Evolutionary conservation across 768 basidiomycete species (phyloP), one percentile per base, ranked within the genome.

Genomic region (Paxillus ammoniavirescens): DNA sequence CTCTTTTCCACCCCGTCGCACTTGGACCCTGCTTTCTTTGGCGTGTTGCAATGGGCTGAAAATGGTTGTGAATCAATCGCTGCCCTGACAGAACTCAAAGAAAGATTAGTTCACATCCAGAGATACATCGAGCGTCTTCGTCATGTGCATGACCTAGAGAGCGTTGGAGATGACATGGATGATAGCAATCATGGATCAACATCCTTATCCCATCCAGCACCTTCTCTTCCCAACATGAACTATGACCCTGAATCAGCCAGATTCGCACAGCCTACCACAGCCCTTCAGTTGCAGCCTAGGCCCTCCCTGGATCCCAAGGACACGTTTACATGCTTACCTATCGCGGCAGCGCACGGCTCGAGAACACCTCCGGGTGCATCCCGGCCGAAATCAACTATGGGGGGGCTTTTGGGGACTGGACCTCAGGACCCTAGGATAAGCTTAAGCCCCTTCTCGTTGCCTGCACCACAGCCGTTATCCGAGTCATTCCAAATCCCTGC

Each of bases 51-150:
- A 55, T 50, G 51, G 47, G 57, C 53, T 9, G 61, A 60, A 15
- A 10, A 28, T 28, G 54, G 54, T 21, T 47, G 50, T 60, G 58
- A 59, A 55, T 23, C 31, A 38, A 21, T 40, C 51, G 21, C 48
- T 55, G 57, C 31, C 43, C 40, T 67, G 58, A 28, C 49, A 47
- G 59, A 60, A 47, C 42, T 65, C 43, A 67, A 62, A 55, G 61
- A 44, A 53, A 60, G 47, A 55, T 57, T 69, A 56, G 56, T 68
- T 58, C 54, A 45, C 50, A 38, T 65, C 56, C 67, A 68, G 52
- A 58, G 42, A 53, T 57, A 53, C 47, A 42, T 58, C 8, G 63
- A 67, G 30, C 47, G 41, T 1, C 66, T 68, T 54, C 28, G 53
- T 49, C 45, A 44, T 45, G 40, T 53, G 8, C 48, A 54, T 28